phyloP scores from a whole-genome alignment of 108 stramenopile species.

The Pseudonitzschia multistriata region DNA sequence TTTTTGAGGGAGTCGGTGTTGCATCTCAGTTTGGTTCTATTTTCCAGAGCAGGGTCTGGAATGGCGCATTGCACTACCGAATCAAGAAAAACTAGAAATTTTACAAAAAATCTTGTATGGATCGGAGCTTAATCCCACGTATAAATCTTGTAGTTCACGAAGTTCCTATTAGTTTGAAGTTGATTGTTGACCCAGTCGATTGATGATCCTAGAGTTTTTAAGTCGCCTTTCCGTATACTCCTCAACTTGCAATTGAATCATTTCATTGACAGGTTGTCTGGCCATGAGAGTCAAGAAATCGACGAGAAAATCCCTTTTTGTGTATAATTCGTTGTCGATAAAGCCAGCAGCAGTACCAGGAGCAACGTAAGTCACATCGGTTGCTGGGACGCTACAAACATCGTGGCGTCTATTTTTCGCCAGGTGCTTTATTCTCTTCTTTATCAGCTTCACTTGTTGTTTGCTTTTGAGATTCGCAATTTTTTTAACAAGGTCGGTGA shows the following conservation, averaged over 20 bases:
- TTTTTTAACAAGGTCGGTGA: slow-evolving; percentile 18
- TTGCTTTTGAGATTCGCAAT: not conserved
- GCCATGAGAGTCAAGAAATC: slow-evolving; percentile 5
- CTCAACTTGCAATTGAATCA: not conserved
- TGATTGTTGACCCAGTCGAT: not conserved
- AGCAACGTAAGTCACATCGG: not conserved
- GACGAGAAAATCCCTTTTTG: not conserved
- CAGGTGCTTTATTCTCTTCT: slow-evolving; percentile 5
- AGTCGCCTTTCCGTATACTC: not conserved
- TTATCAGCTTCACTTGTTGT: slow-evolving; percentile 19
- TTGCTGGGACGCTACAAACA: not conserved
- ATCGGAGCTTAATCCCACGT: too few relatives aligned
- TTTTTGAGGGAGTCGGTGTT: slow-evolving; percentile 21
- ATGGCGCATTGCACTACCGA: slow-evolving; percentile 19
- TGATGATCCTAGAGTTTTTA: slow-evolving; percentile 10
- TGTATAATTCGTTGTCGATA: not conserved
- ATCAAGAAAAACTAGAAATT: not conserved
- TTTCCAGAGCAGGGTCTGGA: slow-evolving; percentile 16
- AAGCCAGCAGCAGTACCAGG: slow-evolving; percentile 4
- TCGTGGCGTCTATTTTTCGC: not conserved
- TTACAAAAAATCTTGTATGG: not conserved
- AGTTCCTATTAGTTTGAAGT: not conserved
- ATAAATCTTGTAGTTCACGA: too few relatives aligned
- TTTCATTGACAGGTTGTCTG: not conserved
- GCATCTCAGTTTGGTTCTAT: slow-evolving; percentile 1